Conservation (phyloP, 257 asterid species). For the Primulina tabacum region DNA sequence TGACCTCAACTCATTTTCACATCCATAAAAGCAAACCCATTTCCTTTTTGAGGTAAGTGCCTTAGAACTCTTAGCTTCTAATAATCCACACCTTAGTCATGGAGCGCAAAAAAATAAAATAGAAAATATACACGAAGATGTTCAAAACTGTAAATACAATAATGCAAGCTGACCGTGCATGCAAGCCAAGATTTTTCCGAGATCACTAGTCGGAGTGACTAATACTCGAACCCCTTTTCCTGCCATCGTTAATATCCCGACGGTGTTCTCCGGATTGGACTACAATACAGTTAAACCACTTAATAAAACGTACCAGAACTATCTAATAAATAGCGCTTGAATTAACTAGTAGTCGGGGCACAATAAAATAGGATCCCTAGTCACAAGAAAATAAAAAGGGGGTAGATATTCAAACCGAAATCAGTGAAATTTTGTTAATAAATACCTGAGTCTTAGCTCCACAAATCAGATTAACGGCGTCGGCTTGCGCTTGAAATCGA, state of each 20-base stretch:
- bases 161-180: conserved; percentile 75
- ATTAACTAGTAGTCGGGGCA: neutral
- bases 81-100: neutral
- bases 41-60: neutral
- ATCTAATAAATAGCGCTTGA: neutral
- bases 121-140: neutral
- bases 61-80: conserved; percentile 9
- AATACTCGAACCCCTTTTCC: conserved; percentile 94
- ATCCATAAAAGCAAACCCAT: neutral
- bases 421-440: neutral
- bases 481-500: conserved; percentile 86
- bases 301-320: conserved; percentile 6
- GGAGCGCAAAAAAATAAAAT: neutral
- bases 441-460: conserved; percentile 95
- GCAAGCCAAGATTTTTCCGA: conserved; percentile 98
- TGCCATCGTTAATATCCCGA: conserved; percentile 94
- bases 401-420: neutral
- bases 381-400: conserved; percentile 7
- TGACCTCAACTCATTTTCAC: neutral
- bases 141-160: neutral
- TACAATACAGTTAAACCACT: conserved; percentile 23
- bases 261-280: conserved; percentile 98
- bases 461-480: conserved; percentile 93
- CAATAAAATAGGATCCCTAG: conserved; percentile 17
- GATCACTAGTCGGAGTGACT: conserved; percentile 97